These are phyloP conservation scores for Trametes elegans DNA, from an alignment of 768 basidiomycete genomes.

Conservation along the genomic window DNA sequence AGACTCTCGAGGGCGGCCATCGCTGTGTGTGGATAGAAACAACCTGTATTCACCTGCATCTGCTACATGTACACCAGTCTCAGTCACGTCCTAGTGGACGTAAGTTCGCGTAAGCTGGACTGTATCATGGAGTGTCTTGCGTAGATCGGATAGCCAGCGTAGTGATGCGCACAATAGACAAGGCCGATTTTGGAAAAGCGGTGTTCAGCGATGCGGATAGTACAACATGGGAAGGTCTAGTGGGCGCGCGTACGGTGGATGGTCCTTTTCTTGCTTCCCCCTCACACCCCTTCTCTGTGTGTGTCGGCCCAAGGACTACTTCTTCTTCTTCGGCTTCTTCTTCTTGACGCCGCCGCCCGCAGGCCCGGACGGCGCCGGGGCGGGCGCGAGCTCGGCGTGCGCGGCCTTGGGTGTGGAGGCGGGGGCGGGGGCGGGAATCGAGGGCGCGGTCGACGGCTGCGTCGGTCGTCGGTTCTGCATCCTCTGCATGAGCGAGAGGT, in stretches of 20 bases:
- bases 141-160: no score
- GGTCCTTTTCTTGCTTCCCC: neutral
- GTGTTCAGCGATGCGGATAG: neutral
- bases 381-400: slow-evolving; percentile 3
- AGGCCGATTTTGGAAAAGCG: no score
- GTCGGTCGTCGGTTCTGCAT: slow-evolving; percentile 61
- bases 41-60: no score
- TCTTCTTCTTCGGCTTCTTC: slow-evolving; percentile 84
- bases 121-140: no score
- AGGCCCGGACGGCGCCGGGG: slow-evolving; percentile 35
- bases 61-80: neutral
- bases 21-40: neutral
- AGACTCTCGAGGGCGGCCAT: no score
- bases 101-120: no score
- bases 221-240: slow-evolving; percentile 2
- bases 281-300: no score
- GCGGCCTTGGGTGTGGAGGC: neutral
- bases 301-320: slow-evolving; percentile 33
- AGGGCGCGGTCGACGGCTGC: slow-evolving; percentile 7
- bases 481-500: slow-evolving; percentile 80
- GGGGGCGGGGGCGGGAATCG: neutral
- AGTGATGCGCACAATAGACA: no score
- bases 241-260: neutral
- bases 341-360: slow-evolving; percentile 70
- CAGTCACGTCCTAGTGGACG: no score